phyloP scores from a whole-genome alignment of 129 eudicot genomes.

The sunflower (Helianthus annuus) region HanXRQr2.0-SUNRISE NC_035448.2:185928373-185928872 shows the following conservation, averaged over 20 bases:
- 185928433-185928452: conserved; percentile 30
- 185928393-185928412: no score
- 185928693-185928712: conserved; percentile 28
- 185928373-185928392: no score
- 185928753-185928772: conserved; percentile 25
- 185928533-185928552: conserved; percentile 35
- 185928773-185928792: not conserved
- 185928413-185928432: conserved; percentile 6
- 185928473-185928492: conserved; percentile 36
- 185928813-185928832: no score
- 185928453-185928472: conserved; percentile 24
- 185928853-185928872: no score
- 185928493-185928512: conserved; percentile 17
- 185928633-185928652: not conserved
- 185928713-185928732: conserved; percentile 24
- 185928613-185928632: conserved; percentile 30
- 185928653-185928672: conserved; percentile 32
- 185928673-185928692: conserved; percentile 45
- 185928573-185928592: conserved; percentile 15
- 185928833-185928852: no score
- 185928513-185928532: conserved; percentile 18
- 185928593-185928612: conserved; percentile 29
- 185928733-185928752: conserved; percentile 28
- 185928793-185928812: no score
- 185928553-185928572: conserved; percentile 30